Evolutionary conservation across 352 stramenopile species (phyloP).

Genomic region (Peronosclerospora sorghi): DNA sequence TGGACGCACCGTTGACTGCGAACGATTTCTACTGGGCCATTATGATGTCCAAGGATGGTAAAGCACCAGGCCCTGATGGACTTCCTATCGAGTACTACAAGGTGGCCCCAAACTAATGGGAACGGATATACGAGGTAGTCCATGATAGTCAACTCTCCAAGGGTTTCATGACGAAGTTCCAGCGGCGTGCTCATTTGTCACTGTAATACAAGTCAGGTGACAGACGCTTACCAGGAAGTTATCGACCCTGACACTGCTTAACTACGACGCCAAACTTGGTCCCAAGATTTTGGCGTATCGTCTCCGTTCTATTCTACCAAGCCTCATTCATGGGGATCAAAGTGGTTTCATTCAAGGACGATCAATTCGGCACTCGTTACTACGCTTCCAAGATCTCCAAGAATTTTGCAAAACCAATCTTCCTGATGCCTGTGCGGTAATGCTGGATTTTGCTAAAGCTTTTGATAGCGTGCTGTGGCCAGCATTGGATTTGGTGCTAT

Average conservation of each 20-base stretch:
- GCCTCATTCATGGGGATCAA: neutral
- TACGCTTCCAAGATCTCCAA: slow-evolving; percentile 1
- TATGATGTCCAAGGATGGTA: slow-evolving; percentile 4
- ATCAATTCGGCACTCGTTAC: neutral
- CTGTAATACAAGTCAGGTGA: neutral
- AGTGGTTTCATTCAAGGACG: neutral
- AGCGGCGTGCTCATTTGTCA: neutral
- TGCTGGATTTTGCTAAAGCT: neutral
- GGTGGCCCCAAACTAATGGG: neutral
- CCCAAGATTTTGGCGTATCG: neutral
- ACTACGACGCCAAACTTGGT: neutral
- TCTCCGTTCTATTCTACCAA: neutral
- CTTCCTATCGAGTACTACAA: slow-evolving; percentile 4
- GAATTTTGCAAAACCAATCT: neutral
- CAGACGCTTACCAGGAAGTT: neutral
- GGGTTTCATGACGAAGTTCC: neutral
- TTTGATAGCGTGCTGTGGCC: neutral
- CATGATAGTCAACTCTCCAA: neutral
- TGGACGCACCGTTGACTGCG: neutral
- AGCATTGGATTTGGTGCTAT: neutral
- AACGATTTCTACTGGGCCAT: neutral
- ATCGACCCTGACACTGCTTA: neutral
- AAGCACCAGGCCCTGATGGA: slow-evolving; percentile 4
- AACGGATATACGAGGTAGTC: slow-evolving; percentile 6
- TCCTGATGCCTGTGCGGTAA: neutral